Evolutionary conservation across 768 basidiomycete species (phyloP), one percentile per base, ranked within the genome.

Genomic region (Butyriboletus loyo): DNA sequence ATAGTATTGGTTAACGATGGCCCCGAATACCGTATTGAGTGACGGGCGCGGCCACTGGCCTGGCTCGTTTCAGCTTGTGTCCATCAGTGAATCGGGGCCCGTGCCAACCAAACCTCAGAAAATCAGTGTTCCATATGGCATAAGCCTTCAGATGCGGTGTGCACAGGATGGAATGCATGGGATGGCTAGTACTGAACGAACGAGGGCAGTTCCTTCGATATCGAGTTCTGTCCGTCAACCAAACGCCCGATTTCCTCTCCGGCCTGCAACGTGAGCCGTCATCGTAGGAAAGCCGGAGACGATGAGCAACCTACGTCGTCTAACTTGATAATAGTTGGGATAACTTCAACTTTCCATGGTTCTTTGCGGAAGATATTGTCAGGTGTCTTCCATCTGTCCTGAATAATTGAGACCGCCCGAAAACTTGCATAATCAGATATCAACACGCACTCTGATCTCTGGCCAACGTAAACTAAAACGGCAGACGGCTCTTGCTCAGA

Each of bases 251-350:
- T 50, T 50, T 70, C 71, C 34, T 60, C 43, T 17, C 62, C 67
- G 39, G 44, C 54, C 70, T 72, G 25, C 7, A 39, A 3, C 32
- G 25, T 30, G 22, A 22, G 38, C n/a, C 1, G 37, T 46, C 28
- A 51, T n/a, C 13, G 17, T 14, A n/a, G 19, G 35, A 49, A 39
- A 51, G 11, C 30, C 22, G 31, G 49, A 47, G 38, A 54, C 58
- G 30, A 32, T 47, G 46, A 46, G 31, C 32, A 15, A 73, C 80
- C 57, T 62, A 87, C 88, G 58, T 85, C 73, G 58, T 73, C 64
- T 21, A 84, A 47, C 58, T 76, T 82, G 43, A 90, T 73, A 50
- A 91, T 79, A 7, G 89, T 89, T 14, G 89, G 89, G 25, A 91
- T 74, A 24, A 69, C 70, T 17, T 64, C 67, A 42, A 90, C 62